Percentiles rank a stretch among this genome's conserved stretches.
Evolutionary conservation across 2,329 filamentous ascomycete genomes (phyloP).

Genomic region (Trichophyton simii): DNA sequence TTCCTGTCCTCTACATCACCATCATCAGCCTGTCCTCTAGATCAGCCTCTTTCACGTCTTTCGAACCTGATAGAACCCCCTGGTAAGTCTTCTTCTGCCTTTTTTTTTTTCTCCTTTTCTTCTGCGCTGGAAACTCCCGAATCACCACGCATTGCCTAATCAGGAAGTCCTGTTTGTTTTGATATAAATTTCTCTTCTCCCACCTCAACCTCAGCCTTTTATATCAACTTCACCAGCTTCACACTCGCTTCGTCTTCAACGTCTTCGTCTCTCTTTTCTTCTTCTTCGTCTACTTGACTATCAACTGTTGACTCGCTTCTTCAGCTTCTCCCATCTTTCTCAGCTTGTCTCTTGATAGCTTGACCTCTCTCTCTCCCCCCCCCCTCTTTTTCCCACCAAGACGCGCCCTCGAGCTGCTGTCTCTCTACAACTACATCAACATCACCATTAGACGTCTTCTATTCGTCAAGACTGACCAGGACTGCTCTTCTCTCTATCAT

Average conservation of each 20-base stretch:
- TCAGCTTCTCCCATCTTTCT: neutral
- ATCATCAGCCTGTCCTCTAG: neutral
- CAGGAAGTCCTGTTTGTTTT: neutral
- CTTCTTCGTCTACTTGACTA: neutral
- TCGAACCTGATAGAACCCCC: neutral
- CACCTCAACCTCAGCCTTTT: neutral
- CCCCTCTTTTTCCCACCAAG: neutral
- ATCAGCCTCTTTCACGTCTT: neutral
- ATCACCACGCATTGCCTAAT: slow-evolving; percentile 1
- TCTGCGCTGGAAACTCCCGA: neutral
- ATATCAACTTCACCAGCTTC: too few species aligned
- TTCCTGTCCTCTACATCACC: too few species aligned
- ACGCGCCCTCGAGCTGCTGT: neutral
- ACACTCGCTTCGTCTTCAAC: neutral
- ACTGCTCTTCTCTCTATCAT: neutral
- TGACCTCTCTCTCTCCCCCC: neutral
- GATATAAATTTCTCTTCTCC: slow-evolving; percentile 8
- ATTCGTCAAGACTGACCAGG: neutral
- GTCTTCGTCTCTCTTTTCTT: neutral
- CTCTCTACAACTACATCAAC: neutral
- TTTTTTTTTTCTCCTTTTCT: neutral
- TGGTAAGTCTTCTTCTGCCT: neutral
- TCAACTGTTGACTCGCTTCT: neutral
- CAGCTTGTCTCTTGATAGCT: neutral
- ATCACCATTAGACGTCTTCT: neutral